Evolutionary conservation across 768 basidiomycete species (phyloP).

Genomic region (Podaxis rugospora): DNA sequence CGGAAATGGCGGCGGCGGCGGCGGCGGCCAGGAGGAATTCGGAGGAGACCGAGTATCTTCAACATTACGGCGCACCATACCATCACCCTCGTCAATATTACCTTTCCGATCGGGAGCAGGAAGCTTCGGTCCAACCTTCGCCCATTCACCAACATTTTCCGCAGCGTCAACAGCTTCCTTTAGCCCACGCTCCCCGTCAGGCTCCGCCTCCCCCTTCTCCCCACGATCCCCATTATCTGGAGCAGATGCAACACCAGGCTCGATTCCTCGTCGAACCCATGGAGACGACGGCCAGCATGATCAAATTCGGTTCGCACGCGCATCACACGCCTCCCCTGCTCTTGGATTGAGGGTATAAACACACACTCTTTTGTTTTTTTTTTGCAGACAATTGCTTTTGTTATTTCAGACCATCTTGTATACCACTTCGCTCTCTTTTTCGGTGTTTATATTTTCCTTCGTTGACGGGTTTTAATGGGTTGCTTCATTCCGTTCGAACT

Average conservation of each 20-base stretch:
- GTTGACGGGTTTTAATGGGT: conserved; percentile 3
- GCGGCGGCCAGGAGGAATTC: conserved; percentile 18
- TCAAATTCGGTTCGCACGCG: conserved; percentile 41
- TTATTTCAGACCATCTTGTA: conserved; percentile 2
- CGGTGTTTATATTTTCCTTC: conserved; percentile 6
- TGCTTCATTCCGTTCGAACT: background rate
- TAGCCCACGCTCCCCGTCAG: conserved; percentile 22
- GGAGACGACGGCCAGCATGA: conserved; percentile 18
- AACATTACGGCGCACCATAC: conserved; percentile 18
- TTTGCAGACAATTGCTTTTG: background rate
- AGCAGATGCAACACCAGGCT: conserved; percentile 18
- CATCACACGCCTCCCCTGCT: conserved; percentile 42
- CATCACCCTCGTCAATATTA: conserved; percentile 28
- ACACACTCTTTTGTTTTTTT: background rate
- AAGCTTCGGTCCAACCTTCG: conserved; percentile 14
- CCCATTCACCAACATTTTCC: conserved; percentile 27
- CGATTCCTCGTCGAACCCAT: conserved; percentile 18
- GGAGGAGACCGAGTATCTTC: conserved; percentile 20
- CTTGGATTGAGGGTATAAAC: conserved; percentile 44
- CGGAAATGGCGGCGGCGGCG: conserved; percentile 18
- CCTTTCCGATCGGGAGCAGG: conserved; percentile 21
- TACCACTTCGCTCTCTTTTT: background rate
- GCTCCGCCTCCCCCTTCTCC: conserved; percentile 14
- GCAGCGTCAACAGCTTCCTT: conserved; percentile 19
- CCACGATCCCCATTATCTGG: conserved; percentile 13